Base-by-base conservation (phyloP, 768 basidiomycete genomes). In the Nidula microcarpa region DNA sequence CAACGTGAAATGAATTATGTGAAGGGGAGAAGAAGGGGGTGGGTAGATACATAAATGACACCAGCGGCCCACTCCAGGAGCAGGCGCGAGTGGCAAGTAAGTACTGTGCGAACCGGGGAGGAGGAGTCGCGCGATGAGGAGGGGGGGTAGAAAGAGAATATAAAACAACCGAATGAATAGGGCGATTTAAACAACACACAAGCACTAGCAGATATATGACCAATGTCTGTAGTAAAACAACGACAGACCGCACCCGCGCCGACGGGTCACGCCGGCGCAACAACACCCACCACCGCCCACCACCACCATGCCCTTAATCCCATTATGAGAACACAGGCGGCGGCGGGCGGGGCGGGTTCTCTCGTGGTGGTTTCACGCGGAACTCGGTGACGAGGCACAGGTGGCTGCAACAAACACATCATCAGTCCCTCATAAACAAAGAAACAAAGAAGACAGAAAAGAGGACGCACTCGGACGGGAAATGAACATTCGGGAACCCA, bases 401-500 rank as follows among this genome's bases (percentile, higher is more conserved):
- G 63, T 93, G 90, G 65, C 90, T 92, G 62, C 8, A 51, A 47
- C 14, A 30, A 43, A 46, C 37, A 53, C 35, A 46, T 51, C 39
- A 57, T 41, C 39, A 41, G 39, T 41, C 23, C 23, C 23, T 23
- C 23, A 48, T 43, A 6, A 34, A 14, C 14, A 49, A 5, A 14
- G 16, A 33, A 47, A 37, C 5, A 8, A 41, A 16, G 5, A 48
- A 50, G 39, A 32, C 51, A 49, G 52, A 37, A 46, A 6, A 51
- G 30, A 30, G 56, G 13, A 86, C 93, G 65, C 70, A 98, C 94
- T 98, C 95, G 54, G 94, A 95, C 18, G 96, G 94, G 79, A 94
- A 97, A 66, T 98, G 93, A 1, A 86, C 83, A 68, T 98, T 95
- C 32, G 97, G 97, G 79, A 98, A 98, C 36, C 97, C 97, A 44